A percentile compares a stretch with the other conserved stretches of the same genome.
Conservation (phyloP, 176 grass and related monocot species). For the Panicum miliaceum region DNA sequence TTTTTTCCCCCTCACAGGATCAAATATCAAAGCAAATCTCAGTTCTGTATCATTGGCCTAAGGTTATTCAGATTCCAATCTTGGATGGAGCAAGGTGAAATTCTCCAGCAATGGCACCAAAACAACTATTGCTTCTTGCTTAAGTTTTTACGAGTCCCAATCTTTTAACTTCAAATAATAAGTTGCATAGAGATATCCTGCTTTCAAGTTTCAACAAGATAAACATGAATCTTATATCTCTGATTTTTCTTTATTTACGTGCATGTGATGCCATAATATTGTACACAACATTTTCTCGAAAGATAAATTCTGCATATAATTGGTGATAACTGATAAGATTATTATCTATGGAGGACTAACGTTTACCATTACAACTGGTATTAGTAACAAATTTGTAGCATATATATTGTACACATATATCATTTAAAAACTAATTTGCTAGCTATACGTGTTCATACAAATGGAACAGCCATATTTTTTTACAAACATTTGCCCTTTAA, state of each 20-base stretch:
- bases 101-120: constrained; percentile 27
- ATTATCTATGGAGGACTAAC: background rate
- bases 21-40: constrained; percentile 80
- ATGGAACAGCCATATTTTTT: background rate
- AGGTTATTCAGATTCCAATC: constrained; percentile 78
- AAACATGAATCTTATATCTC: constrained; percentile 13
- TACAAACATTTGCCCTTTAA: background rate
- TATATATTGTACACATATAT: too few species aligned
- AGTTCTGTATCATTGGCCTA: constrained; percentile 93
- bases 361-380: background rate
- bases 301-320: background rate
- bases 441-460: too few species aligned
- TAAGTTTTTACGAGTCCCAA: background rate
- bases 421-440: too few species aligned
- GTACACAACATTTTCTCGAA: background rate
- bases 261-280: too few species aligned
- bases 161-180: background rate
- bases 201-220: background rate
- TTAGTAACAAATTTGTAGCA: background rate
- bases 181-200: background rate
- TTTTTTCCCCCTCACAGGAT: constrained; percentile 52
- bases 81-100: constrained; percentile 81
- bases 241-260: too few species aligned
- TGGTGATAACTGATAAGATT: background rate
- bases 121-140: background rate